Base-by-base conservation (phyloP, 345 rosid species). In the Eutrema yunnanense region DNA sequence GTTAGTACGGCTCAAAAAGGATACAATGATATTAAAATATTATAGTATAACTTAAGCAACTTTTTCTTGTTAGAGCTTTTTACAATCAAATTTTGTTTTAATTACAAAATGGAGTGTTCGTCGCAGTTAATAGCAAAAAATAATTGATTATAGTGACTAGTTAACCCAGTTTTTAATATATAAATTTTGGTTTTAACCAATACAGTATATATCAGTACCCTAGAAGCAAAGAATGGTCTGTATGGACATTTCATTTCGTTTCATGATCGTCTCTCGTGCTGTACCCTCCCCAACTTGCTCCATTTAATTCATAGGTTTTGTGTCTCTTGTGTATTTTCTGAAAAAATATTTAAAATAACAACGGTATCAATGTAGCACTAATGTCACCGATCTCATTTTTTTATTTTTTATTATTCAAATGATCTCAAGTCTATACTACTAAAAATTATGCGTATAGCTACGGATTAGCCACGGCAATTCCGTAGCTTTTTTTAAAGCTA, bases 221-320 rank as follows among this genome's bases (percentile, higher is more conserved):
- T 42, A 62, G 22, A 42, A 52, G 60, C 62, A 34, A 54, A 34
- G 22, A 26, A n/a, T 73, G 70, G 49, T 55, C 13, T 64, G 10
- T 55, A 26, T 53, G 40, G 64, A 72, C n/a, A 32, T 38, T 67
- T 50, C 49, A 34, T 67, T 42, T 67, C 33, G 40, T 32, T 59
- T 74, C 78, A 67, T 67, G 67, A 74, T 74, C 78, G 78, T 74
- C 55, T 73, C 54, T 74, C 78, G 78, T 58, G 78, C 61, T 74
- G 73, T 58, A 22, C 78, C 78, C 78, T 74, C 73, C 78, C 32
- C 14, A 74, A 74, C 73, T 67, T 50, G 53, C 67, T 67, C 73
- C 73, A 74, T 74, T 74, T 50, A 74, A 59, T 67, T 67, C 61
- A 22, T 32, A 9, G 12, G 19, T 26, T 49, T 73, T 56, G 54